phyloP scores from a whole-genome alignment of 306 rosid genomes.

The Sindora glabra region DNA sequence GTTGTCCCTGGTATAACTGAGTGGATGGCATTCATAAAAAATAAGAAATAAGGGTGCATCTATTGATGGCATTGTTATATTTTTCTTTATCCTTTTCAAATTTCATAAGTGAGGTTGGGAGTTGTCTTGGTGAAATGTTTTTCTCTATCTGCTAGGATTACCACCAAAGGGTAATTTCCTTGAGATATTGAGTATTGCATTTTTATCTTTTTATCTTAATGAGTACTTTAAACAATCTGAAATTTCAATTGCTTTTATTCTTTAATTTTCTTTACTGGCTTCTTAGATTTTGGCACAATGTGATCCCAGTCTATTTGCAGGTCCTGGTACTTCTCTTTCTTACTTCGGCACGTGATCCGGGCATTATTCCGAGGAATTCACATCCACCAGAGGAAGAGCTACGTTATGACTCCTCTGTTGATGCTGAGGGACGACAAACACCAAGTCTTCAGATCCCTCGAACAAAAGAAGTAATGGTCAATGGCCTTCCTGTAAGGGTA shows the following conservation, averaged over 20 bases:
- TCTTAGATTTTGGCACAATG: conserved; percentile 9
- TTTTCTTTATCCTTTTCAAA: not conserved
- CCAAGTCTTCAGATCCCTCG: conserved; percentile 75
- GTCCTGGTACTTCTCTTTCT: conserved; percentile 82
- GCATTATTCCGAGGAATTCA: conserved; percentile 76
- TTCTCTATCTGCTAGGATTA: not conserved
- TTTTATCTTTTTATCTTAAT: too few species aligned
- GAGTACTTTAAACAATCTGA: too few species aligned
- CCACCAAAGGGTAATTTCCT: not conserved
- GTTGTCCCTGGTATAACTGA: not conserved
- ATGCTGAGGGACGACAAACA: conserved; percentile 68
- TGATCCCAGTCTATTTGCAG: conserved; percentile 50
- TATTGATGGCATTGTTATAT: not conserved
- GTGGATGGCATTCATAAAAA: not conserved
- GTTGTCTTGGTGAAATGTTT: not conserved
- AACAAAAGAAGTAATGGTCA: conserved; percentile 65
- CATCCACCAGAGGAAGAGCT: conserved; percentile 93
- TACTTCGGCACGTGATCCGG: conserved; percentile 94
- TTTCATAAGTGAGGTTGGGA: not conserved
- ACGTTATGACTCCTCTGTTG: conserved; percentile 59
- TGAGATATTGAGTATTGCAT: not conserved
- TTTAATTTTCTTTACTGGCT: not conserved
- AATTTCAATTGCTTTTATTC: not conserved
- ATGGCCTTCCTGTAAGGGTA: conserved; percentile 63
- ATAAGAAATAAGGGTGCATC: not conserved